Evolutionary conservation across 2,329 filamentous ascomycete genomes (phyloP).

Genomic region (Penicillium sp.): DNA sequence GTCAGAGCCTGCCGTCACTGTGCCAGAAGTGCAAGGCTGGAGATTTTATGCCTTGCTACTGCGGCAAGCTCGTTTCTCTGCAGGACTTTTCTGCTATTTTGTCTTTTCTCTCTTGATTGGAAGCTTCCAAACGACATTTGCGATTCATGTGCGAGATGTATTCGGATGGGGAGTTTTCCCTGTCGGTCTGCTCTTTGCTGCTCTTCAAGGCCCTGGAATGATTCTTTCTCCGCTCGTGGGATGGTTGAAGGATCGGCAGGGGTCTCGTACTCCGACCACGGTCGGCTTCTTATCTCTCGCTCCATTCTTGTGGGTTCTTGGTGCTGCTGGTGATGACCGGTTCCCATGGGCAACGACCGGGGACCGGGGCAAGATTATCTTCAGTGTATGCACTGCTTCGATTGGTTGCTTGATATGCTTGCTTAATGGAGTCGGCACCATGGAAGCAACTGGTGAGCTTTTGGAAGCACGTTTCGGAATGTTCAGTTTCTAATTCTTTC

Average conservation of each 20-base stretch:
- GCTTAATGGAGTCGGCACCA: constrained; percentile 27
- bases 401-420: constrained; percentile 26
- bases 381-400: constrained; percentile 15
- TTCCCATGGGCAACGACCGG: constrained; percentile 25
- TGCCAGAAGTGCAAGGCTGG: background rate
- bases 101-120: constrained; percentile 52
- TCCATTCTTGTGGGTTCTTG: constrained; percentile 27
- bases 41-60: background rate
- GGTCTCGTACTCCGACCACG: constrained; percentile 24
- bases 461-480: background rate
- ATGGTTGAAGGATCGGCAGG: constrained; percentile 35
- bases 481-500: background rate
- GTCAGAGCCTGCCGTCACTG: background rate
- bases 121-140: constrained; percentile 56
- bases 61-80: constrained; percentile 37
- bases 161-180: constrained; percentile 57
- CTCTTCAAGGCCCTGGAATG: constrained; percentile 56
- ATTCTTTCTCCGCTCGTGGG: constrained; percentile 60
- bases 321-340: constrained; percentile 27
- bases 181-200: constrained; percentile 56
- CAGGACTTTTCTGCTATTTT: constrained; percentile 44
- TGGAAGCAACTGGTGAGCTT: constrained; percentile 32
- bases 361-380: constrained; percentile 21
- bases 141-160: constrained; percentile 52
- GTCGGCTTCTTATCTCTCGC: constrained; percentile 25